A percentile compares a stretch with the other conserved stretches of the same genome.
These are phyloP conservation scores for Dryadomyces quercivorus DNA, from an alignment of 2,329 filamentous ascomycete species.

Conservation along the genomic window DNA sequence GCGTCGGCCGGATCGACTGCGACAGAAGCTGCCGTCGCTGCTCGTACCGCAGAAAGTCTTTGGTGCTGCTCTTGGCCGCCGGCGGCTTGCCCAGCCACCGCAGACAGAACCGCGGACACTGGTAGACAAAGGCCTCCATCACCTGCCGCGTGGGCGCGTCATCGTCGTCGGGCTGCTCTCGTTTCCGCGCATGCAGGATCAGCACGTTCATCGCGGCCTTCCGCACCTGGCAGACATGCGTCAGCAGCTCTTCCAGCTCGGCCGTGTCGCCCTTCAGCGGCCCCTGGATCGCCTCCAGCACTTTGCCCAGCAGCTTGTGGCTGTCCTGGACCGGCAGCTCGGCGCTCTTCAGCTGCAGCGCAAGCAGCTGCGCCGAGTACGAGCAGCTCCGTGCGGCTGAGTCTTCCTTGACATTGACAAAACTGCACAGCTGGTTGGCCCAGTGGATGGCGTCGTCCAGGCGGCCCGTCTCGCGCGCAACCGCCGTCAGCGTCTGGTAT, in stretches of 20 bases:
- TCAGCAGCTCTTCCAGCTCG: slow-evolving; percentile 50
- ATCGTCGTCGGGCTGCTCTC: not conserved
- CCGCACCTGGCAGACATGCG: slow-evolving; percentile 41
- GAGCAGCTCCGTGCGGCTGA: slow-evolving; percentile 39
- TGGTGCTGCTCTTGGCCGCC: slow-evolving; percentile 35
- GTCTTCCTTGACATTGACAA: slow-evolving; percentile 26
- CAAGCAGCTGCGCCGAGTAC: slow-evolving; percentile 40
- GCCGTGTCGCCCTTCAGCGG: slow-evolving; percentile 44
- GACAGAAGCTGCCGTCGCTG: slow-evolving; percentile 42
- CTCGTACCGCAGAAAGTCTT: slow-evolving; percentile 48
- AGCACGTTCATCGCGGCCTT: slow-evolving; percentile 41
- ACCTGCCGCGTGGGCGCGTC: slow-evolving; percentile 18
- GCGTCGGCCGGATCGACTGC: slow-evolving; percentile 39
- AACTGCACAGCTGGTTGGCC: slow-evolving; percentile 32
- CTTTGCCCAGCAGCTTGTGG: slow-evolving; percentile 30
- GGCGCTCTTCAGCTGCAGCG: slow-evolving; percentile 37
- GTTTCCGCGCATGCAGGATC: slow-evolving; percentile 10
- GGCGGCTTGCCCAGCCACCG: slow-evolving; percentile 51
- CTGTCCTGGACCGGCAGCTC: slow-evolving; percentile 20
- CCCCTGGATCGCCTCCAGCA: slow-evolving; percentile 43
- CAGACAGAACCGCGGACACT: slow-evolving; percentile 46
- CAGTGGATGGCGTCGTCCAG: slow-evolving; percentile 42
- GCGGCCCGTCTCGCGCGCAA: slow-evolving; percentile 33
- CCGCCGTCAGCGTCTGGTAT: slow-evolving; percentile 35
- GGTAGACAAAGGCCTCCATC: slow-evolving; percentile 44